Base-by-base conservation (phyloP, 164 flowering plant genomes). In the Cinnamomum chago region DNA sequence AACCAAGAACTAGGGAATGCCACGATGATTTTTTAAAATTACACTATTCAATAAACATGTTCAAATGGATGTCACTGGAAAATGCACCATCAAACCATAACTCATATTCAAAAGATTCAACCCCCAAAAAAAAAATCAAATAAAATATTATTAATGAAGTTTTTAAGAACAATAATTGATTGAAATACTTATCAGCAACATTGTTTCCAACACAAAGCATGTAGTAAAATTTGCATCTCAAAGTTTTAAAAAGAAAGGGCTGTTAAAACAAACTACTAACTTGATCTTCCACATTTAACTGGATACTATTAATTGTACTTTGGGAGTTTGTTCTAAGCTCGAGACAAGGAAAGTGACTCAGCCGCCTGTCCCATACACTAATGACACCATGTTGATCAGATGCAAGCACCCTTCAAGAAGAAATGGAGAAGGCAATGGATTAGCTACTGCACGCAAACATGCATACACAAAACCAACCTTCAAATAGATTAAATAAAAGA, bases 301-400 rank as follows among this genome's bases (percentile, higher is more conserved):
- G 87, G 77, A 95, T 82, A 74, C 98, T 93, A 80, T 89, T 93
- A 74, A 95, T 85, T 24, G 86, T 23, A 62, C 79, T 72, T 20
- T n/a, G 79, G 3, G 85, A 80, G 79, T 77, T 83, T 30, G 89
- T 80, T 17, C 81, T 79, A 65, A 95, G 91, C 81, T 89, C 90
- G 72, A 91, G 85, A 78, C 88, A 84, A 74, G 99, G 99, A 80
- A 85, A 76, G 64, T 74, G 72, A 72, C 90, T 82, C 20, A 35
- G 77, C 86, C 98, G 83, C 81, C 97, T 86, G 80, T 95, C 99
- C 99, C 99, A 95, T 67, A 91, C 51, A 75, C 82, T 83, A 70
- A 95, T 76, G n/a, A 67, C 75, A 50, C 99, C 97, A 76, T 71
- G 65, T 23, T 84, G 76, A 84, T 89, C 95, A 77, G 92, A 90